These are phyloP conservation scores for Aspergillus fijiensis DNA, from an alignment of 2,329 filamentous ascomycete genomes.

Conservation along the genomic window DNA sequence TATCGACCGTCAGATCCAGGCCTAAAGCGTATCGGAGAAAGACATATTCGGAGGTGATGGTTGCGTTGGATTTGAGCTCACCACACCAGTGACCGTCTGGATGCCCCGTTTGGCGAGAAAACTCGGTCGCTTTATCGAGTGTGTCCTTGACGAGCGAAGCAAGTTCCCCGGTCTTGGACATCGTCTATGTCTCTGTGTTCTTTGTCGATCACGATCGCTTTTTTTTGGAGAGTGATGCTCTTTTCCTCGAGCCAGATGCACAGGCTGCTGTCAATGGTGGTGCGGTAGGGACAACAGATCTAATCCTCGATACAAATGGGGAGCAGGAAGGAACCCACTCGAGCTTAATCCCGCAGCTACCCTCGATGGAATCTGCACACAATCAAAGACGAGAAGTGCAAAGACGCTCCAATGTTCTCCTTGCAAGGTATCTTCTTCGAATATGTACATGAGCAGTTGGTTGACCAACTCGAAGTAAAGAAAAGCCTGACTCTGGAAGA, in stretches of 20 bases:
- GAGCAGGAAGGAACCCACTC: neutral
- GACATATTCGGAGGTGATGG: conserved; percentile 30
- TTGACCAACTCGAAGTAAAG: too few relatives aligned
- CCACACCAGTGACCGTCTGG: conserved; percentile 29
- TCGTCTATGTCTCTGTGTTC: neutral
- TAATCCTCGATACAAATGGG: neutral
- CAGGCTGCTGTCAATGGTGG: neutral
- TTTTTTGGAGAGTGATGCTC: neutral
- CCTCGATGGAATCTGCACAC: neutral
- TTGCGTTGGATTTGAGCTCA: conserved; percentile 24
- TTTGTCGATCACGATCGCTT: too few relatives aligned
- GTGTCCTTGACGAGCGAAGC: neutral
- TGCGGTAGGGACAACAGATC: neutral
- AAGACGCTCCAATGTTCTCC: too few relatives aligned
- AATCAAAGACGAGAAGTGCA: too few relatives aligned
- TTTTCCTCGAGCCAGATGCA: neutral
- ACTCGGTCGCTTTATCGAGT: neutral
- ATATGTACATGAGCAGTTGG: too few relatives aligned
- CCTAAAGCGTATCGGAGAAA: conserved; percentile 25
- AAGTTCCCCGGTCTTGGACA: neutral
- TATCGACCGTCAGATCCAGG: conserved; percentile 16
- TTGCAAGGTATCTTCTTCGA: too few relatives aligned
- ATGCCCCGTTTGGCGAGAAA: neutral
- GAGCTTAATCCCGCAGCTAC: conserved; percentile 12
- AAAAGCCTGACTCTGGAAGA: too few relatives aligned